Evolutionary conservation across 208 protist species (phyloP).

Genomic region (Lotmaria passim): DNA sequence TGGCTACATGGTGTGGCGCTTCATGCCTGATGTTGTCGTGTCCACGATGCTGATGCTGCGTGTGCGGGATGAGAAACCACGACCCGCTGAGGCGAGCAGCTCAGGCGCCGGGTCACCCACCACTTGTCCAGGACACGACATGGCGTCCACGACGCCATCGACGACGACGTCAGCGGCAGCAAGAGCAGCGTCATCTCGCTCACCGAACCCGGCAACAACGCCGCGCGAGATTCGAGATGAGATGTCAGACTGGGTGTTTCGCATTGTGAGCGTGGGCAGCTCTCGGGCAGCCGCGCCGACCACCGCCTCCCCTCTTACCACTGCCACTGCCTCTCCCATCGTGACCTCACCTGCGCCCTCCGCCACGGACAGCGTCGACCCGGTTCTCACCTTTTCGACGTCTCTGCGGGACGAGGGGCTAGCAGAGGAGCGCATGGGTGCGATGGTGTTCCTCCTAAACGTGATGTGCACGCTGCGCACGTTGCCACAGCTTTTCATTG

Average conservation of each 20-base stretch:
- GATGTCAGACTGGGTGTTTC: slow-evolving; percentile 24
- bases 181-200: neutral
- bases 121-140: no score
- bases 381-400: neutral
- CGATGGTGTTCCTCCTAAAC: slow-evolving; percentile 18
- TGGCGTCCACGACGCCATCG: no score
- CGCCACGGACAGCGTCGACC: neutral
- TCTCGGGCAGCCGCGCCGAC: neutral
- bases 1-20: slow-evolving; percentile 26
- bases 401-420: neutral
- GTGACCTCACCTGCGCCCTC: no score
- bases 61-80: neutral
- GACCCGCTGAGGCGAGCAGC: neutral
- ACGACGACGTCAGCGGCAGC: neutral
- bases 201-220: neutral
- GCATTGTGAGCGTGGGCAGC: slow-evolving; percentile 12
- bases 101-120: neutral
- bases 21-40: slow-evolving; percentile 3
- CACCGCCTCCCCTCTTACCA: neutral
- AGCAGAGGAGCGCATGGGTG: neutral
- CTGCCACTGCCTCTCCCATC: no score
- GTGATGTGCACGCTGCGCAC: slow-evolving; percentile 25
- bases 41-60: neutral
- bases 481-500: slow-evolving; percentile 9
- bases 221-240: slow-evolving; percentile 3